Evolutionary conservation across 768 basidiomycete species (phyloP).

Genomic region (Kwoniella dendrophila): DNA sequence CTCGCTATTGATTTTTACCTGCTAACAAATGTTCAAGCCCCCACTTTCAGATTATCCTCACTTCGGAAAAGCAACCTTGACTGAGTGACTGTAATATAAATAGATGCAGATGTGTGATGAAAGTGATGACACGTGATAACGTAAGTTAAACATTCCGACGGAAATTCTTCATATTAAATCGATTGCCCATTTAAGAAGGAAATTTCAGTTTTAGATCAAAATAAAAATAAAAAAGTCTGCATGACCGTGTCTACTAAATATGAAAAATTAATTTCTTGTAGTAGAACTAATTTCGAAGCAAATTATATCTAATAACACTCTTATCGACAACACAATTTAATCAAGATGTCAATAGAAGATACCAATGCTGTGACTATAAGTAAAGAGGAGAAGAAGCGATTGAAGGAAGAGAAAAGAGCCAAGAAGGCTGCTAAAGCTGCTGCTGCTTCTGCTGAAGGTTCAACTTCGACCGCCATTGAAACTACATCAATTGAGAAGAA

Average conservation of each 20-base stretch:
- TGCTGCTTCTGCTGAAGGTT: neutral
- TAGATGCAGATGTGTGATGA: too few relatives aligned
- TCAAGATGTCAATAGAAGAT: constrained; percentile 21
- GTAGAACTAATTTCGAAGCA: too few relatives aligned
- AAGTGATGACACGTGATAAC: neutral
- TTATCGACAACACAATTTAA: neutral
- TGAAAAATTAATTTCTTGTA: too few relatives aligned
- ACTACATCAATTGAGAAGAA: constrained; percentile 17
- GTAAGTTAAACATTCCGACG: neutral
- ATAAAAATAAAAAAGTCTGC: constrained; percentile 8
- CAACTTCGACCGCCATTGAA: constrained; percentile 9
- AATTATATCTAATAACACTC: too few relatives aligned
- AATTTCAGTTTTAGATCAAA: constrained; percentile 13
- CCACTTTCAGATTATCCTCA: too few relatives aligned
- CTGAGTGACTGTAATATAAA: too few relatives aligned
- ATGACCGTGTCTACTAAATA: neutral
- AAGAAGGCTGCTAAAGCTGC: constrained; percentile 21
- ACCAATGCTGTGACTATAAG: constrained; percentile 2
- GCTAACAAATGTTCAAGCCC: too few relatives aligned
- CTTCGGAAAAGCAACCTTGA: too few relatives aligned
- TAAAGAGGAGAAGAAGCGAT: constrained; percentile 31
- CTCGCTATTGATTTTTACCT: too few relatives aligned
- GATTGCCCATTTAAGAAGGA: constrained; percentile 13
- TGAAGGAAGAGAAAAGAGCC: constrained; percentile 24
- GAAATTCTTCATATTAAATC: neutral